Conservation (phyloP, 73 alveolate genomes). For the Effrenium voratum region DNA sequence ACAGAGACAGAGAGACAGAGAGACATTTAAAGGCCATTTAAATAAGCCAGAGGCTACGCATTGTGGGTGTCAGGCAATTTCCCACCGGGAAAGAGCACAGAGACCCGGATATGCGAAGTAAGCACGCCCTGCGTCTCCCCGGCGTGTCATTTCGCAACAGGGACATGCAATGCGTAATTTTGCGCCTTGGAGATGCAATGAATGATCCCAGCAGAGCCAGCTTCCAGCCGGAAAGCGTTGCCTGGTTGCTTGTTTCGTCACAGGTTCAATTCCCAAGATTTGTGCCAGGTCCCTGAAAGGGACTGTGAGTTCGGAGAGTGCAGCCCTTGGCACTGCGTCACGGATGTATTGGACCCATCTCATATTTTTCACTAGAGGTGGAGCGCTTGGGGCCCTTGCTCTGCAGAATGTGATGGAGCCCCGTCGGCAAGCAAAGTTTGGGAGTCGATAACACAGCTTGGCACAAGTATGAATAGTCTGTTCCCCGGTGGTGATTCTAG, state of each 20-base stretch:
- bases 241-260: too few relatives aligned
- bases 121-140: slow-evolving; percentile 25
- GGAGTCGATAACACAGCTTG: background rate
- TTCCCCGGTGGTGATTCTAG: background rate
- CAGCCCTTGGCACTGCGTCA: background rate
- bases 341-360: background rate
- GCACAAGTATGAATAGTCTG: background rate
- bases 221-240: background rate
- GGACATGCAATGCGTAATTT: background rate
- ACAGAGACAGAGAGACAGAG: too few relatives aligned
- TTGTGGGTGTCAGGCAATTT: slow-evolving; percentile 65
- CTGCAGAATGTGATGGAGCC: slow-evolving; percentile 68
- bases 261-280: too few relatives aligned
- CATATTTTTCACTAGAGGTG: background rate
- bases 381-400: slow-evolving; percentile 93
- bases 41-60: too few relatives aligned
- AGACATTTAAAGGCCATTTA: too few relatives aligned
- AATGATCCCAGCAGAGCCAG: background rate
- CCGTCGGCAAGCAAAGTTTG: background rate
- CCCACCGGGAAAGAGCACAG: slow-evolving; percentile 65
- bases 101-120: slow-evolving; percentile 69
- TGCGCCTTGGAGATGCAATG: background rate
- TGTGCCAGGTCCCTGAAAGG: slow-evolving; percentile 69
- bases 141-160: slow-evolving; percentile 8
- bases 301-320: slow-evolving; percentile 65